Evolutionary conservation across 148 eudicot genomes (phyloP), one percentile per base, ranked within the genome.

Genomic region (Cornus controversa): DNA sequence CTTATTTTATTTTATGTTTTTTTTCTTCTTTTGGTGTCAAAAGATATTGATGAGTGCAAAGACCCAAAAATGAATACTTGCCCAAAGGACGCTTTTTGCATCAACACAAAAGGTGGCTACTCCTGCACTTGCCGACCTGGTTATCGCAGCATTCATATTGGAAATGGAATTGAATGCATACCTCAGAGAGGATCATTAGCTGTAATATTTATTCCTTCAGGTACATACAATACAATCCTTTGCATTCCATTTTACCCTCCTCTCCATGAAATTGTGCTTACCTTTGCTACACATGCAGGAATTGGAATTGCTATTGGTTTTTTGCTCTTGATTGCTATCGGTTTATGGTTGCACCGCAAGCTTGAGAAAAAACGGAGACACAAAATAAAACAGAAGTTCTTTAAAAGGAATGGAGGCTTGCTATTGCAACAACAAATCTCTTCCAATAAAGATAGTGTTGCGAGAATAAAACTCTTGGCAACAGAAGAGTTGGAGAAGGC

Each of bases 61-160:
- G 18, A 50, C 10, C 60, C 25, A 27, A 28, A 29, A 15, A 31
- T 2, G 8, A 34, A 34, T 34, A 5, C 6, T 34, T 69, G 72
- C 20, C 23, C 18, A 34, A 40, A 69, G 16, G 72, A 36, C 3
- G 72, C 40, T 22, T 4, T 40, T 71, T 71, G 74, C 31, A 5
- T 47, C 15, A 40, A 71, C 25, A 71, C 60, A 14, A 29, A 28
- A 23, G 74, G 74, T 20, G 25, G 62, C 36, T 71, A 71, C 63
- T 11, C 15, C 9, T 47, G 63, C 58, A 50, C 0, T 4, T 47
- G 31, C 57, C 20, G 34, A 71, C 29, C 22, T 37, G 23, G 73
- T 25, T 20, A 42, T 58, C 10, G 7, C 22, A 37, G 27, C 18
- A 23, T 14, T 54, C 2, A 20, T 54, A 3, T 2, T n/a, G 57